Base-by-base conservation (phyloP, 2,329 filamentous ascomycete genomes). In the Capronia epimyces region DNA sequence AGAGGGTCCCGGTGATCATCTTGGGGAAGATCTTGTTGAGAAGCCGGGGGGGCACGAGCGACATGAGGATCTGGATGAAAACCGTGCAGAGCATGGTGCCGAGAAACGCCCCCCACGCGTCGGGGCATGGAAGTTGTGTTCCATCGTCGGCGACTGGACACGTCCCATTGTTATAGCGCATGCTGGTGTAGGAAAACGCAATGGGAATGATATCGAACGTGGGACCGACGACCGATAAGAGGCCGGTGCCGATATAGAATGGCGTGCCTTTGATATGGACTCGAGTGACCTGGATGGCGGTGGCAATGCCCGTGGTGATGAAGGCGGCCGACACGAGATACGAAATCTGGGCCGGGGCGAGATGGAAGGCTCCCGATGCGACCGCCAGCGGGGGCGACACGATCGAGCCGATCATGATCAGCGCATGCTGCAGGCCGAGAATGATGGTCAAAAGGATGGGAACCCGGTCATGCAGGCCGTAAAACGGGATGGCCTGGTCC, bases 351-450 rank as follows among this genome's bases (percentile, higher is more conserved):
- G 75, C 75, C 0, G 72, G 62, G 2, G 70, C 66, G 5, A 93
- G 72, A 60, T 89, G 84, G 51, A 82, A 84, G 29, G 73, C 75
- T 1, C 77, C 67, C 13, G 78, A 75, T 2, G 80, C 69, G 52
- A 93, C 78, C 55, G 90, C 83, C 48, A 93, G 79, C 1, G 87
- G 86, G 29, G 87, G 87, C 1, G 86, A 86, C 53, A 93, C 89
- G 60, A 90, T 77, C 29, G 81, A 81, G 9, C 82, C 83, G 53
- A 86, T 67, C 86, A 93, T 90, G 50, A 86, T 81, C 36, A 93
- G 72, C 1, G 87, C 77, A 66, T 93, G 87, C 62, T 93, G 87
- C 46, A 93, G 80, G 15, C 87, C 87, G 1, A 93, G 77, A 1
- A 93, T 72, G 2, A 90, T 65, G 8, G 83, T 85, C 15, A 93